These are phyloP conservation scores for Podosphaera aphanis DNA, from an alignment of 2,329 filamentous ascomycete genomes.

Conservation along the genomic window DNA sequence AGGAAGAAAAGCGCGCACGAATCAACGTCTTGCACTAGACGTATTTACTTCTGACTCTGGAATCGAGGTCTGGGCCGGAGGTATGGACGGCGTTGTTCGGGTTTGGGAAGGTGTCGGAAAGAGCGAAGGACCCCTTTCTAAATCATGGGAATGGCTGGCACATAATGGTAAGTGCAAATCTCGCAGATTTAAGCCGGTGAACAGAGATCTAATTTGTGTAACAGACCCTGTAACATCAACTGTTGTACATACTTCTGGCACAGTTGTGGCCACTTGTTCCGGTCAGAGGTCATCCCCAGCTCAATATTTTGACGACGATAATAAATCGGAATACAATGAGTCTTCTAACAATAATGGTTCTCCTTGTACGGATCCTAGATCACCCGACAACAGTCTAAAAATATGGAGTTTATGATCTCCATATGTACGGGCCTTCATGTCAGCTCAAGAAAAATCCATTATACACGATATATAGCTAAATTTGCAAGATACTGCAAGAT, in stretches of 20 bases:
- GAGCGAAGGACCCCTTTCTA: slow-evolving; percentile 18
- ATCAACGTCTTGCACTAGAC: slow-evolving; percentile 32
- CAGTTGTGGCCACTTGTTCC: slow-evolving; percentile 16
- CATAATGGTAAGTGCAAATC: slow-evolving; percentile 12
- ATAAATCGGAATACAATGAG: slow-evolving; percentile 4
- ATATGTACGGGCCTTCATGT: slow-evolving; percentile 4
- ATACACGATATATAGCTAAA: not conserved
- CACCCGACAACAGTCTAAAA: slow-evolving; percentile 22
- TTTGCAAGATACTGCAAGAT: slow-evolving; percentile 1
- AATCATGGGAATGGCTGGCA: slow-evolving; percentile 15
- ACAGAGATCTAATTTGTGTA: slow-evolving; percentile 1
- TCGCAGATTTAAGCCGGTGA: not conserved
- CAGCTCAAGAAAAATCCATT: not conserved
- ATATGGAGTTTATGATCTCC: slow-evolving; percentile 20
- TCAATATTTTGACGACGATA: slow-evolving; percentile 3
- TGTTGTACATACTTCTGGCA: slow-evolving; percentile 14
- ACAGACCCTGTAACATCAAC: slow-evolving; percentile 14
- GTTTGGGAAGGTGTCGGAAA: slow-evolving; percentile 35
- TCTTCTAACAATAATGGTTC: slow-evolving; percentile 1
- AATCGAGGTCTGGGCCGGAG: slow-evolving; percentile 41
- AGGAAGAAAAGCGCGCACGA: slow-evolving; percentile 26
- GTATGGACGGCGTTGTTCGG: slow-evolving; percentile 27
- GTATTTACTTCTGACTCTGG: slow-evolving; percentile 25
- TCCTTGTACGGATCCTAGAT: not conserved
- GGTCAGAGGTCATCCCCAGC: slow-evolving; percentile 11